A percentile compares a stretch with the other conserved stretches of the same genome.
Conservation (phyloP, 805 yeast genomes). For the Kazachstania viticola region DNA sequence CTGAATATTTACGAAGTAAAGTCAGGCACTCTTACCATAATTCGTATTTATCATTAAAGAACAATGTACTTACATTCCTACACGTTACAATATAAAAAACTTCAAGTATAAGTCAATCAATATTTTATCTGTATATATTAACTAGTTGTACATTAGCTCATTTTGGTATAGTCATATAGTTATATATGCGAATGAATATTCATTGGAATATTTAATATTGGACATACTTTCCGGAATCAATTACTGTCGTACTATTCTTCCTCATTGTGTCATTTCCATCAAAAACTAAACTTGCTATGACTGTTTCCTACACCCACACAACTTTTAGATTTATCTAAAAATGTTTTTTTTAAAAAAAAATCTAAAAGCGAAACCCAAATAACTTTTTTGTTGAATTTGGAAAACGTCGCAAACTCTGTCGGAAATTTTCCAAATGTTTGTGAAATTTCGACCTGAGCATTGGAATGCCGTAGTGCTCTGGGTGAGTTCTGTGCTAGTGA, state of each 20-base stretch:
- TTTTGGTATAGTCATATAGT: not conserved
- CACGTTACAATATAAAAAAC: not conserved
- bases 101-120: not conserved
- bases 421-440: too few species aligned
- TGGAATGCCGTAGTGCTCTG: not conserved
- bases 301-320: too few species aligned
- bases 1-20: constrained; percentile 13
- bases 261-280: not conserved
- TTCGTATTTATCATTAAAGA: constrained; percentile 11
- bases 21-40: constrained; percentile 5
- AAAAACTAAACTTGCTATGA: too few species aligned
- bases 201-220: not conserved
- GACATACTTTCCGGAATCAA: not conserved
- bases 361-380: not conserved
- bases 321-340: too few species aligned
- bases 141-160: not conserved
- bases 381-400: not conserved
- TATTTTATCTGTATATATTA: not conserved
- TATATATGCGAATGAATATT: not conserved
- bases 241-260: not conserved
- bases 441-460: too few species aligned
- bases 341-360: too few species aligned
- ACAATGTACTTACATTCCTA: constrained; percentile 13
- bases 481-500: not conserved
- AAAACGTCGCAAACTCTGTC: not conserved